Evolutionary conservation across 2,329 filamentous ascomycete species (phyloP).

Genomic region (Rhexocercosporidium sp.): DNA sequence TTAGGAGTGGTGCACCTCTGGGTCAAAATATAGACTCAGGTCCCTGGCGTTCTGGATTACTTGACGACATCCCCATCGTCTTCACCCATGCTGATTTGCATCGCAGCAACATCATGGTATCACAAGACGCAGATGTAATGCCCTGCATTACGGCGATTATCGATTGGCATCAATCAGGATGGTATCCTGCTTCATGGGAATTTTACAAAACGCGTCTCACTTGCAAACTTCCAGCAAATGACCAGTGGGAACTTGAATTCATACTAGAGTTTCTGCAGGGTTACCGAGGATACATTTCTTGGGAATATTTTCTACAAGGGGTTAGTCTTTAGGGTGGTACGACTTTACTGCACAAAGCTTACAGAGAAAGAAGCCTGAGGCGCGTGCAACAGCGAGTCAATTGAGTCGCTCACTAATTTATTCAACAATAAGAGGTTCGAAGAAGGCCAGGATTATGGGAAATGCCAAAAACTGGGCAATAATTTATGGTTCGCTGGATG

Average conservation of each 20-base stretch:
- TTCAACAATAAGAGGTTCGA: too few species aligned
- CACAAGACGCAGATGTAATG: not conserved
- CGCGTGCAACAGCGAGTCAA: too few species aligned
- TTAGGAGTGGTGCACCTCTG: not conserved
- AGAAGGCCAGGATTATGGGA: too few species aligned
- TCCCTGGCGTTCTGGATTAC: constrained; percentile 9
- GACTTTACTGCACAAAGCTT: too few species aligned
- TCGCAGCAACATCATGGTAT: constrained; percentile 21
- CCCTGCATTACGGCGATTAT: constrained; percentile 9
- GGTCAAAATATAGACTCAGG: not conserved
- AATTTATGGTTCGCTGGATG: too few species aligned
- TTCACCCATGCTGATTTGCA: constrained; percentile 21
- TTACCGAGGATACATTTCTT: constrained; percentile 7
- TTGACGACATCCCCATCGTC: constrained; percentile 14
- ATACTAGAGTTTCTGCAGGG: constrained; percentile 18
- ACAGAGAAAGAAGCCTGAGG: too few species aligned
- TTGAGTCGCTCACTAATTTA: too few species aligned
- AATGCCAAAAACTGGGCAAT: too few species aligned
- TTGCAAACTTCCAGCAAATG: not conserved
- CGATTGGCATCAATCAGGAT: constrained; percentile 23
- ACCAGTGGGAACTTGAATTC: constrained; percentile 16
- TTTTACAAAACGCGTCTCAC: constrained; percentile 17
- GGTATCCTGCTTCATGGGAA: constrained; percentile 23
- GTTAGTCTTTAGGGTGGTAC: too few species aligned
- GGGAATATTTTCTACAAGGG: not conserved